A percentile compares a stretch with the other conserved stretches of the same genome.
These are phyloP conservation scores for Didymella exigua DNA, from an alignment of 2,329 filamentous ascomycete genomes.

Conservation along the genomic window DNA sequence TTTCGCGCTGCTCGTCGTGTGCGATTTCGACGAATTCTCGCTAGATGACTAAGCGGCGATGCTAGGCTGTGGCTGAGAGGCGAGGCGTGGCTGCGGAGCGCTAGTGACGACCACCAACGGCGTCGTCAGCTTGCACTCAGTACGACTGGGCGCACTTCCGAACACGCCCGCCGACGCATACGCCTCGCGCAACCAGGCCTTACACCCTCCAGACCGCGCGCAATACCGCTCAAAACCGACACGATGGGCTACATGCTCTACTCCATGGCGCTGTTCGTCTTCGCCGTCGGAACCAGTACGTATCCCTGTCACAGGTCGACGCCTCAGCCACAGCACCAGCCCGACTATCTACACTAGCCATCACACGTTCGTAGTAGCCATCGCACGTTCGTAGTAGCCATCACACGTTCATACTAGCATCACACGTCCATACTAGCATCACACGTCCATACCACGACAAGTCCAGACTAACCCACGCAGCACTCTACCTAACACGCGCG, in stretches of 20 bases:
- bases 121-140: background rate
- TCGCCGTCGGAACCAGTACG: slow-evolving; percentile 73
- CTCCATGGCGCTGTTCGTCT: slow-evolving; percentile 71
- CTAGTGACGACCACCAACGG: slow-evolving; percentile 18
- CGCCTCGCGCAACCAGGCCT: background rate
- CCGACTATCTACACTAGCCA: no score
- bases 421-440: no score
- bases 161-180: slow-evolving; percentile 20
- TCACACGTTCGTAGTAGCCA: no score
- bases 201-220: background rate
- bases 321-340: slow-evolving; percentile 7
- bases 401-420: no score
- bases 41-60: slow-evolving; percentile 16
- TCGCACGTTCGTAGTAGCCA: no score
- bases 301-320: background rate
- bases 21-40: slow-evolving; percentile 8
- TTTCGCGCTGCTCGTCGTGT: slow-evolving; percentile 19
- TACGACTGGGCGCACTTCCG: slow-evolving; percentile 19
- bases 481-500: slow-evolving; percentile 78
- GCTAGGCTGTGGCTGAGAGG: slow-evolving; percentile 1
- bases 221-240: slow-evolving; percentile 16
- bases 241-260: slow-evolving; percentile 83
- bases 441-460: no score
- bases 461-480: slow-evolving; percentile 48
- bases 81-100: background rate